Percentiles rank a stretch among this genome's conserved stretches.
Evolutionary conservation across 495 filamentous ascomycete genomes (phyloP).

Genomic region (Cercophora scortea): DNA sequence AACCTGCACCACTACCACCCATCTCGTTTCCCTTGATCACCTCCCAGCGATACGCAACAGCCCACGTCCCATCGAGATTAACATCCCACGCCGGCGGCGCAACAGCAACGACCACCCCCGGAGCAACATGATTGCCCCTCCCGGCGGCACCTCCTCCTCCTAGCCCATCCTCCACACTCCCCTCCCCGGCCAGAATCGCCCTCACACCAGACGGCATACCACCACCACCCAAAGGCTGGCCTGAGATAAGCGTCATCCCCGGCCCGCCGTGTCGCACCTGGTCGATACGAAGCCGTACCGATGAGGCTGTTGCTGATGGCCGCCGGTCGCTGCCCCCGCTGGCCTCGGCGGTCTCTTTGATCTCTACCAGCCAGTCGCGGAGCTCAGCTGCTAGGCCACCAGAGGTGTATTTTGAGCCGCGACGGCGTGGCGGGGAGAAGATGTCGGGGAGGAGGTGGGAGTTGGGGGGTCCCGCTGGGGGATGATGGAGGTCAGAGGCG

Average conservation of each 20-base stretch:
- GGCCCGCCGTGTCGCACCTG: constrained; percentile 8
- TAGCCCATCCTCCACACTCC: constrained; percentile 6
- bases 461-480: neutral
- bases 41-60: constrained; percentile 39
- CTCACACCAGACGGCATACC: neutral
- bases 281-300: constrained; percentile 17
- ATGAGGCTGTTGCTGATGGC: neutral
- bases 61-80: constrained; percentile 29
- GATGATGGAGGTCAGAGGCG: constrained; percentile 5
- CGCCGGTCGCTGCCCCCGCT: neutral
- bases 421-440: constrained; percentile 35
- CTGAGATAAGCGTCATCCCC: constrained; percentile 15
- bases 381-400: constrained; percentile 37
- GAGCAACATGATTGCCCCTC: constrained; percentile 4
- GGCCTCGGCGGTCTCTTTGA: constrained; percentile 23
- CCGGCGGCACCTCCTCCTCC: neutral
- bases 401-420: constrained; percentile 25
- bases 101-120: constrained; percentile 28
- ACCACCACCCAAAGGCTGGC: neutral
- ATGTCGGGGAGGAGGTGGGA: constrained; percentile 19
- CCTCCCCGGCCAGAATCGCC: constrained; percentile 34
- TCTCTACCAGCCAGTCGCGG: constrained; percentile 38
- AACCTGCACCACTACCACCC: too few species aligned
- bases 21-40: neutral
- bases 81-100: constrained; percentile 38